Evolutionary conservation across 192 early-diverging fungal species (phyloP).

Genomic region (Coemansia sp.): DNA sequence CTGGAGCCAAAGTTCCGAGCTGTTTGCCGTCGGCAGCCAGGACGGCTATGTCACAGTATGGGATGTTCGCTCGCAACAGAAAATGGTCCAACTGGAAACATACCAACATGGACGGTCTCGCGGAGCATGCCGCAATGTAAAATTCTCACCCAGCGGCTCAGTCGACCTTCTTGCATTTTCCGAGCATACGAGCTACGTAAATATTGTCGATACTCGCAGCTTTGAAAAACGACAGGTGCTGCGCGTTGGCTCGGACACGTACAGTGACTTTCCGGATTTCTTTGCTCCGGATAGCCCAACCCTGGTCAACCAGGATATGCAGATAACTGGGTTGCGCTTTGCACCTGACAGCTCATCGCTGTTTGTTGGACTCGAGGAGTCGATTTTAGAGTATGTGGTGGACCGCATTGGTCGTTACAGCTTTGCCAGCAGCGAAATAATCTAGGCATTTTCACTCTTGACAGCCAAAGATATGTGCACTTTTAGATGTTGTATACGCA

Average conservation of each 20-base stretch:
- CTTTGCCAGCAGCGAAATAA: constrained; percentile 76
- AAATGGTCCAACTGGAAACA: constrained; percentile 64
- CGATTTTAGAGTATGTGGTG: constrained; percentile 79
- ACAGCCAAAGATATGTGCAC: neutral
- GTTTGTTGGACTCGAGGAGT: constrained; percentile 88
- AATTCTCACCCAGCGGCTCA: constrained; percentile 87
- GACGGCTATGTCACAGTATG: constrained; percentile 91
- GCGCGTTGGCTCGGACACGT: constrained; percentile 58
- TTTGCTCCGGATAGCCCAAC: constrained; percentile 22
- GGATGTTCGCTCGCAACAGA: constrained; percentile 80
- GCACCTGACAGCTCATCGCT: constrained; percentile 78
- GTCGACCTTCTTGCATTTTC: constrained; percentile 82
- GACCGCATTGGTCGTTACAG: constrained; percentile 76
- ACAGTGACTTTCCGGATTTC: constrained; percentile 5
- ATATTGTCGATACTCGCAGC: constrained; percentile 86
- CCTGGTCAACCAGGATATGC: constrained; percentile 56
- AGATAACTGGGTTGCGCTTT: constrained; percentile 85
- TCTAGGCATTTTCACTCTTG: constrained; percentile 52
- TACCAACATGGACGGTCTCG: constrained; percentile 70
- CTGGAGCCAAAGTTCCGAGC: constrained; percentile 90
- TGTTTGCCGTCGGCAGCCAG: constrained; percentile 94
- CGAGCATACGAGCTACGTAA: constrained; percentile 72
- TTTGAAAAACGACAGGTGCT: constrained; percentile 81
- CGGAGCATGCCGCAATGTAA: constrained; percentile 79
- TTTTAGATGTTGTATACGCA: neutral